phyloP scores from a whole-genome alignment of 768 basidiomycete species.

The Guyanaporus albipodus region DNA sequence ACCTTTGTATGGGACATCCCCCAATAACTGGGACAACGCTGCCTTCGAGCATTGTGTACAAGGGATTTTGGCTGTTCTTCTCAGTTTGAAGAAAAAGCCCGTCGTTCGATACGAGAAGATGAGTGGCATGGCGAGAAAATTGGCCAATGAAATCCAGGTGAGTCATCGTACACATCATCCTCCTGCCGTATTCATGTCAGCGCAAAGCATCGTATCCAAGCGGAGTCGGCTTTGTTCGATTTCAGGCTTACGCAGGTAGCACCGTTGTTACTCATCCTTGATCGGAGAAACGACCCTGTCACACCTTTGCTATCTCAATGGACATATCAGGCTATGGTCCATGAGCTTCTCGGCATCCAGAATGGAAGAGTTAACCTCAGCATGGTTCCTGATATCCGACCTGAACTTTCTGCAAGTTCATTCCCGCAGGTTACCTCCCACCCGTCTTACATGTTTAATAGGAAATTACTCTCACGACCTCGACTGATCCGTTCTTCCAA shows the following conservation, averaged over 20 bases:
- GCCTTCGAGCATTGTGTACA: conserved; percentile 78
- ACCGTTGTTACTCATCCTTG: conserved; percentile 87
- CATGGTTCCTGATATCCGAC: conserved; percentile 77
- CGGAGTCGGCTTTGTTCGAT: conserved; percentile 83
- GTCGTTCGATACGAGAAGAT: conserved; percentile 91
- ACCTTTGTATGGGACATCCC: conserved; percentile 69
- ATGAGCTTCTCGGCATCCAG: conserved; percentile 88
- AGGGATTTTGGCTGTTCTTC: conserved; percentile 78
- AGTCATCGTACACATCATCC: not conserved
- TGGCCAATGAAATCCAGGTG: conserved; percentile 85
- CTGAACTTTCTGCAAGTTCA: conserved; percentile 73
- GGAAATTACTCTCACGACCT: conserved; percentile 92
- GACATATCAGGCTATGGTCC: conserved; percentile 99
- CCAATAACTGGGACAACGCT: conserved; percentile 67
- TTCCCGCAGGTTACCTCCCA: conserved; percentile 2
- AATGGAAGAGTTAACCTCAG: conserved; percentile 89
- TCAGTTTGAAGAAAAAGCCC: conserved; percentile 96
- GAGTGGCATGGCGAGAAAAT: conserved; percentile 87
- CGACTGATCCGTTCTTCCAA: conserved; percentile 93
- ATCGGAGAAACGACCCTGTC: conserved; percentile 94
- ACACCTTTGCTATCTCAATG: conserved; percentile 95
- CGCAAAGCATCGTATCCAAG: conserved; percentile 69
- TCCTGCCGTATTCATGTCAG: conserved; percentile 6
- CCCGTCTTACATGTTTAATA: conserved; percentile 31
- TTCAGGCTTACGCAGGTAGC: conserved; percentile 86